Evolutionary conservation across 352 stramenopile genomes (phyloP).

Genomic region (Thraustochytrium sp.): DNA sequence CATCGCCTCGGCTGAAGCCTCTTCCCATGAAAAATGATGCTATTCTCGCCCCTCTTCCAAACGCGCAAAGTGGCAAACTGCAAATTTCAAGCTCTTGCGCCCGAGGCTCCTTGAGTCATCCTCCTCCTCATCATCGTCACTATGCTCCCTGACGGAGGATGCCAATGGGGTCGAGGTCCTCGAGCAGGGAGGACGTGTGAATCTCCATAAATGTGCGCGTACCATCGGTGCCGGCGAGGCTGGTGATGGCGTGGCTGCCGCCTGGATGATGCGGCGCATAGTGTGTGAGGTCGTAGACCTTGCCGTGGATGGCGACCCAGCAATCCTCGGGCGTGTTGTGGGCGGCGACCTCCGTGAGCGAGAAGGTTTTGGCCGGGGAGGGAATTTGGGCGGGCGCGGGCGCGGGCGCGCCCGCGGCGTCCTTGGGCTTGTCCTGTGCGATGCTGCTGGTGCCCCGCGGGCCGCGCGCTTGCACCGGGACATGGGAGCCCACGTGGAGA

Average conservation of each 20-base stretch:
- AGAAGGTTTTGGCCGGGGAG: neutral
- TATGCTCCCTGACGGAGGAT: neutral
- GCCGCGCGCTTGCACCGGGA: neutral
- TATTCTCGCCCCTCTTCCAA: no score
- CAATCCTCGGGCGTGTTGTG: constrained; percentile 16
- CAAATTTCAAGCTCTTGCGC: no score
- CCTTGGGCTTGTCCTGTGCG: neutral
- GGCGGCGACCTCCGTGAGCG: neutral
- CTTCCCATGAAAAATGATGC: no score
- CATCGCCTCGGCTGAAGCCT: no score
- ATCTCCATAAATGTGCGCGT: constrained; percentile 26
- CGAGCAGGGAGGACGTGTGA: constrained; percentile 1
- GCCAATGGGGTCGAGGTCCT: constrained; percentile 36
- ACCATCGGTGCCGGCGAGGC: constrained; percentile 15
- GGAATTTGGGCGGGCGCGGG: neutral
- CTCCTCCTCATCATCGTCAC: no score
- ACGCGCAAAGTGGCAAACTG: no score
- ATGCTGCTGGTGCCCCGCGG: neutral
- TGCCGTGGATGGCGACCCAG: constrained; percentile 33
- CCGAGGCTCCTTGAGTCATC: no score
- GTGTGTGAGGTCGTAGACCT: constrained; percentile 32
- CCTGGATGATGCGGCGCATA: constrained; percentile 34
- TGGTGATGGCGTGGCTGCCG: neutral
- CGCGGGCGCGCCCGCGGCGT: neutral
- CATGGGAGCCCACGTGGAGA: constrained; percentile 31